Conservation (phyloP, 306 rosid species). For the Vigna nakashimae region DNA sequence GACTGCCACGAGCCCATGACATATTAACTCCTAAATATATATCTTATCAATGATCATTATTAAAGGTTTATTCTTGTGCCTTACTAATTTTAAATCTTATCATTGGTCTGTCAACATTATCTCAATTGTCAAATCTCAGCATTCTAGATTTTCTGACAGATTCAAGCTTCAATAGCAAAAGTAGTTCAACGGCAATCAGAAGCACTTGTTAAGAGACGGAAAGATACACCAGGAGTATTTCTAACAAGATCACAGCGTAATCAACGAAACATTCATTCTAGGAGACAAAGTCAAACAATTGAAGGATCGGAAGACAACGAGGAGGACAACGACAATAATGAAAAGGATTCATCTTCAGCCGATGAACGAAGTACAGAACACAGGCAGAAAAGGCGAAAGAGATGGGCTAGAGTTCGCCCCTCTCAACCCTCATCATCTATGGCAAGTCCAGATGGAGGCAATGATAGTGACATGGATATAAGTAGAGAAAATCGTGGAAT, state of each 20-base stretch:
- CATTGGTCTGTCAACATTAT: slow-evolving; percentile 8
- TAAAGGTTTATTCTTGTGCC: slow-evolving; percentile 4
- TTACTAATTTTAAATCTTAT: slow-evolving; percentile 18
- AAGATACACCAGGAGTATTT: slow-evolving; percentile 61
- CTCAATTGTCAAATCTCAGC: slow-evolving; percentile 25
- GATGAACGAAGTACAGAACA: slow-evolving; percentile 70
- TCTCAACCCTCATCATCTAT: slow-evolving; percentile 82
- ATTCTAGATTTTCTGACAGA: slow-evolving; percentile 46
- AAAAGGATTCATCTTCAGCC: slow-evolving; percentile 73
- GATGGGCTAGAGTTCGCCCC: slow-evolving; percentile 64
- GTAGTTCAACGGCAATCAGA: slow-evolving; percentile 89
- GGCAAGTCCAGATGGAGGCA: slow-evolving; percentile 69
- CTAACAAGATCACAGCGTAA: slow-evolving; percentile 72
- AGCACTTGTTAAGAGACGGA: slow-evolving; percentile 85
- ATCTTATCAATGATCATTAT: slow-evolving; percentile 18
- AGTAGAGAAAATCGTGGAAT: slow-evolving; percentile 68
- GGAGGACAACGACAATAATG: slow-evolving; percentile 69
- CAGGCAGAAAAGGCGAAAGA: slow-evolving; percentile 70
- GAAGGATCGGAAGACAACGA: slow-evolving; percentile 87
- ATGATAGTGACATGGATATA: slow-evolving; percentile 72
- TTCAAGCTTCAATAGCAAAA: slow-evolving; percentile 63
- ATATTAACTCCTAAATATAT: slow-evolving; percentile 32
- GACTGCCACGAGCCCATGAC: slow-evolving; percentile 6
- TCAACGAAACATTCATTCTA: slow-evolving; percentile 59
- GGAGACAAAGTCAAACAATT: slow-evolving; percentile 68